Conservation (phyloP, 768 basidiomycete genomes). For the Exsudoporus frostii region DNA sequence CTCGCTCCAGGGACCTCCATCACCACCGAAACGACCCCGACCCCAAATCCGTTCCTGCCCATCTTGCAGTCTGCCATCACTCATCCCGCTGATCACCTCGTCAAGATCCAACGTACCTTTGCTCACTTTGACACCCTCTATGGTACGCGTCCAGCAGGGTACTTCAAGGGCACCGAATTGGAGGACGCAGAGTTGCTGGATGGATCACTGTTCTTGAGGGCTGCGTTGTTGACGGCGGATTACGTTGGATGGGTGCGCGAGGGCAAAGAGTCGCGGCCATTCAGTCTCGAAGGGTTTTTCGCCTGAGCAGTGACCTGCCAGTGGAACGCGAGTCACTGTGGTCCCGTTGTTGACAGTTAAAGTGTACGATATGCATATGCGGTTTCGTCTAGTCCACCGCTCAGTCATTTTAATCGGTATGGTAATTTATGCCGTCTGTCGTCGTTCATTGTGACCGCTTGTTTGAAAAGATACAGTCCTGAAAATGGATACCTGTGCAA, state of each 20-base stretch:
- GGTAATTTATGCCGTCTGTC: background rate
- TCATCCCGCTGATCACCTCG: conserved; percentile 34
- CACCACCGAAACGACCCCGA: conserved; percentile 12
- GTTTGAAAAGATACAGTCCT: background rate
- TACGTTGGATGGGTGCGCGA: conserved; percentile 41
- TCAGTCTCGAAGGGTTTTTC: conserved; percentile 29
- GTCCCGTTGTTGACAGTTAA: too few species aligned
- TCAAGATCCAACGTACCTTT: conserved; percentile 34
- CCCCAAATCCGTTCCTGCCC: conserved; percentile 40
- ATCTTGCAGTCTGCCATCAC: conserved; percentile 38
- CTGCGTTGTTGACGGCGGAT: conserved; percentile 30
- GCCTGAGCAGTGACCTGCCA: background rate
- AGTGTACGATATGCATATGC: background rate
- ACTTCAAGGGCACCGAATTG: conserved; percentile 30
- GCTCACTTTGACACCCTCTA: conserved; percentile 34
- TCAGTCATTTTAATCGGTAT: background rate
- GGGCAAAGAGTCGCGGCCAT: conserved; percentile 26
- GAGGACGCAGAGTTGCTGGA: conserved; percentile 33
- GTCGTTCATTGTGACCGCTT: background rate
- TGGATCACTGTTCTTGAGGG: conserved; percentile 35
- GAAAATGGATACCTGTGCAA: too few species aligned
- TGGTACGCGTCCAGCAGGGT: conserved; percentile 23
- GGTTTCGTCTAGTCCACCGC: background rate
- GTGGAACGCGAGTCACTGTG: too few species aligned
- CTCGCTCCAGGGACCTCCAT: background rate